Evolutionary conservation across 176 grass and related monocot genomes (phyloP), one percentile per base, ranked within the genome.

Genomic region (Triticum dicoccoides): DNA sequence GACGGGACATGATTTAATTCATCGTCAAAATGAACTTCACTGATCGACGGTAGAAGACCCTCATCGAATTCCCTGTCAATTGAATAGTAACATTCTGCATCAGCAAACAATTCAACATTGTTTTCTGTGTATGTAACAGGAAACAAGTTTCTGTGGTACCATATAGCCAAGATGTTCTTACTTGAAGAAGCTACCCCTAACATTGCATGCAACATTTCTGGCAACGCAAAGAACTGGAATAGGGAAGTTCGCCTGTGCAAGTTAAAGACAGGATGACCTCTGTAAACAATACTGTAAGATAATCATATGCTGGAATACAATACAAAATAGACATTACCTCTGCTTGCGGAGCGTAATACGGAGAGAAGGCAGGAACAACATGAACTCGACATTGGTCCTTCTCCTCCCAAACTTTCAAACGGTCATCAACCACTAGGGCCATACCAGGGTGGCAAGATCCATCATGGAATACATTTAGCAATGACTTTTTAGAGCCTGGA

Each of bases 121-220:
- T 65, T 54, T n/a, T 54, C 30, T 35, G 58, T 27, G 72, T 32
- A 82, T 77, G 39, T 68, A 68, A 90, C 65, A 70, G 37, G 64
- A 87, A 79, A 65, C 1, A 73, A 45, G 11, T 47, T 84, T 85
- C n/a, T n/a, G 79, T 45, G 37, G 54, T 37, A 85, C 23, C 47
- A 86, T 72, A 78, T 24, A 82, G 30, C 25, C 45, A 76, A 90
- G 77, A 89, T 80, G 23, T 23, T 52, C 88, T 91, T 92, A 95
- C 94, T 87, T 95, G 89, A 93, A 95, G 74, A 95, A 95, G 27
- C 89, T 78, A 63, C 94, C 94, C 90, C 94, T 86, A 70, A 95
- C 91, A 87, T 90, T 95, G 91, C 94, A 95, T 27, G 94, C 94
- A 83, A 93, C 94, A 89, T 95, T 95, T 93, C 94, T 89, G 51